These are phyloP conservation scores for Saturnispora gosingensis DNA, from an alignment of 805 yeast species.

Conservation along the genomic window DNA sequence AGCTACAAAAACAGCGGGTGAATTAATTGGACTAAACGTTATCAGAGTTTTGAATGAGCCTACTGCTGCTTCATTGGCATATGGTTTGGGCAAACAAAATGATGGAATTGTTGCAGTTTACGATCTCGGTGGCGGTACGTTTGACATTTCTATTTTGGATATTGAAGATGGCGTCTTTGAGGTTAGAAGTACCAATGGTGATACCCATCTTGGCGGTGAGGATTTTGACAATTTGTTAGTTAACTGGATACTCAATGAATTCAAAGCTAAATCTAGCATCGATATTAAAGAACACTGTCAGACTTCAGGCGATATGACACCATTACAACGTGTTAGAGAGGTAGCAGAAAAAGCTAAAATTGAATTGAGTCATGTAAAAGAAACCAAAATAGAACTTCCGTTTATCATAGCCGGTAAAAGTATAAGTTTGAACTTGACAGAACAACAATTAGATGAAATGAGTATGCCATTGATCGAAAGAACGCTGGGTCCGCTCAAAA, in stretches of 20 bases:
- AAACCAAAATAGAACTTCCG: constrained; percentile 72
- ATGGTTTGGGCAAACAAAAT: constrained; percentile 71
- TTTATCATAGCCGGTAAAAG: constrained; percentile 52
- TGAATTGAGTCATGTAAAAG: constrained; percentile 65
- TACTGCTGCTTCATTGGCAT: constrained; percentile 86
- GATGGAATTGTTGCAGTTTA: constrained; percentile 77
- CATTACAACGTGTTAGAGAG: constrained; percentile 78
- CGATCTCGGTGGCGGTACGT: constrained; percentile 97
- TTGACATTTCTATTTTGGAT: constrained; percentile 90
- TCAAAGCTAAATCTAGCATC: constrained; percentile 60
- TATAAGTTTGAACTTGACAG: constrained; percentile 37
- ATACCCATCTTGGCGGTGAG: constrained; percentile 86
- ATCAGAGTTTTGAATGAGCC: constrained; percentile 83
- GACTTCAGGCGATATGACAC: constrained; percentile 48
- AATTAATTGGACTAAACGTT: constrained; percentile 84
- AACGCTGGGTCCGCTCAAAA: constrained; percentile 69
- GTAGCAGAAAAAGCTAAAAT: constrained; percentile 88
- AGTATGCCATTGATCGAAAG: constrained; percentile 51
- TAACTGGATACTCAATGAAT: constrained; percentile 66
- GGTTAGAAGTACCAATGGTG: constrained; percentile 92
- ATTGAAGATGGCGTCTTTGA: constrained; percentile 96
- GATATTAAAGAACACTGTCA: constrained; percentile 33
- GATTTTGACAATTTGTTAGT: constrained; percentile 81
- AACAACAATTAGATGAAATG: constrained; percentile 43
- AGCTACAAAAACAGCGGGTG: constrained; percentile 93